Base-by-base conservation (phyloP, 345 rosid genomes). In the Durio zibethinus region DNA sequence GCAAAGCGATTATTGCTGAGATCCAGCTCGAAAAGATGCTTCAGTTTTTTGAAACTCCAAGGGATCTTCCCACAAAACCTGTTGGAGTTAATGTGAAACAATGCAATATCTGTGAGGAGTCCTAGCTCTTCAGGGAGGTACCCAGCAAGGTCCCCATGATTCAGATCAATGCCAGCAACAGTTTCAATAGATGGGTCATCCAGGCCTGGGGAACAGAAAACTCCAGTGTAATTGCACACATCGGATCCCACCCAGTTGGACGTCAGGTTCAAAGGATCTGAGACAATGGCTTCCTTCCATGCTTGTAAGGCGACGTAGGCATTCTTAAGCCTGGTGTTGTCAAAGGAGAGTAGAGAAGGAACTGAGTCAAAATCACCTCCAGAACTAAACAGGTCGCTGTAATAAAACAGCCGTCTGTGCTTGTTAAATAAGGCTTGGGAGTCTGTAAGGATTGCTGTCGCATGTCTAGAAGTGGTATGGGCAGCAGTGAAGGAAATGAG, bases 241-340 rank as follows among this genome's bases (percentile, higher is more conserved):
- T 88, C 43, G 52, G 91, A 78, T 76, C 97, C 97, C 8, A 74
- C 82, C 95, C 97, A 94, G 76, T 91, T 88, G 29, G 78, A 25
- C 1, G 92, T 89, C 66, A 86, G 48, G 57, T 86, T 87, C 74
- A 81, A 72, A n/a, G 92, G 91, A 74, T 91, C 92, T 4, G 97
- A 94, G 57, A 91, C 78, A 65, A 92, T 88, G 62, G 88, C 84
- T 23, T 76, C 87, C 47, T 89, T 94, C 98, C 98, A 94, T 20
- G 94, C 86, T 85, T 90, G 97, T 60, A 94, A 83, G 11, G 97
- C 97, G 50, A 90, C 79, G 89, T 92, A 92, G 65, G 97, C 94
- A 23, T 45, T 76, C 77, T 76, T 76, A 72, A 89, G 85, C 77
- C 94, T 84, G n/a, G 72, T 73, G 80, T 90, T 94, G 25, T 87